These are phyloP conservation scores for Triticum aestivum DNA, from an alignment of 176 grass and related monocot genomes.

Conservation along the genomic window DNA sequence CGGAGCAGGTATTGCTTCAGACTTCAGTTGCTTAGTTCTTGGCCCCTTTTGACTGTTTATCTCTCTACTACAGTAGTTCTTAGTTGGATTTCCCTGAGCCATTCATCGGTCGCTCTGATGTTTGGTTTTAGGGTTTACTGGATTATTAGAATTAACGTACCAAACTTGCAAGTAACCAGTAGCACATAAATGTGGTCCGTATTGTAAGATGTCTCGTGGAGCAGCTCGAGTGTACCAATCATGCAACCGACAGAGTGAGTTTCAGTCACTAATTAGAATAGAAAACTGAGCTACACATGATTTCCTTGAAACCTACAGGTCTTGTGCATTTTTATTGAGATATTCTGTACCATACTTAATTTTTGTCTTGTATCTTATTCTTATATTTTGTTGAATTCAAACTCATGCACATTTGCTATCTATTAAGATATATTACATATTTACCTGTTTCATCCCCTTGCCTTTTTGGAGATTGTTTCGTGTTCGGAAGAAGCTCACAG, in stretches of 20 bases:
- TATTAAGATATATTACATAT: background rate
- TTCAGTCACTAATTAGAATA: background rate
- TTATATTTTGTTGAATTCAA: background rate
- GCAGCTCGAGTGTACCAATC: background rate
- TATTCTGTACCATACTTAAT: background rate
- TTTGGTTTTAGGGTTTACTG: background rate
- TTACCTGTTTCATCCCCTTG: conserved; percentile 19
- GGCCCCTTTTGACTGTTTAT: background rate
- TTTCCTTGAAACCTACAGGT: background rate
- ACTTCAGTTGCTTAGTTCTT: background rate
- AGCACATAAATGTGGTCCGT: background rate
- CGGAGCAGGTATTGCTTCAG: conserved; percentile 14
- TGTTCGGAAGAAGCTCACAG: conserved; percentile 37
- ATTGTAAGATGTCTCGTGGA: background rate
- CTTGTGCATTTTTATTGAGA: background rate
- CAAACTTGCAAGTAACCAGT: background rate
- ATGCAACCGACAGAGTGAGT: background rate
- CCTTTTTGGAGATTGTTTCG: conserved; percentile 41
- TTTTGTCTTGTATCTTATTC: background rate
- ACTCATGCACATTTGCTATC: background rate
- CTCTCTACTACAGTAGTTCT: background rate
- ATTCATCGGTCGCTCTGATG: background rate
- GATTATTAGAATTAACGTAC: background rate
- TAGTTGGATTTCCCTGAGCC: background rate
- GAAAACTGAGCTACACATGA: background rate